Percentiles rank a stretch among this genome's conserved stretches.
phyloP scores from a whole-genome alignment of 192 early-diverging fungal species.

The Chytriomyces confervae region DNA sequence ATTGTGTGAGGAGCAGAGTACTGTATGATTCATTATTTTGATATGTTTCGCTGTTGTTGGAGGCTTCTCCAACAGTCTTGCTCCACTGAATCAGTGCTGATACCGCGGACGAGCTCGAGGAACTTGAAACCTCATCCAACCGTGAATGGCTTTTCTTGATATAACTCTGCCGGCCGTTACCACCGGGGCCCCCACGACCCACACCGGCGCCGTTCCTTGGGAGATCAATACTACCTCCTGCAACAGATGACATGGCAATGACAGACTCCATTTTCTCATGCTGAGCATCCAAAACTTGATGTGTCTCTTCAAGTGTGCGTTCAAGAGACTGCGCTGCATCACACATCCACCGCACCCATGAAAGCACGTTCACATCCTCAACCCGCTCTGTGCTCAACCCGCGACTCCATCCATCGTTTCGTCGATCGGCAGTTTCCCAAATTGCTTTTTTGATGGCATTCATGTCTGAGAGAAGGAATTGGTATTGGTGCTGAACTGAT shows the following conservation, averaged over 20 bases:
- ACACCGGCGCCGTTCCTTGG: neutral
- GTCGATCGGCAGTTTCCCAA: conserved; percentile 7
- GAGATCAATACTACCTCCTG: neutral
- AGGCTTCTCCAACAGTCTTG: neutral
- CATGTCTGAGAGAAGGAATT: conserved; percentile 4
- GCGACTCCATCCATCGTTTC: conserved; percentile 1
- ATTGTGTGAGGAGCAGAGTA: neutral
- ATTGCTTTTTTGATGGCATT: conserved; percentile 1
- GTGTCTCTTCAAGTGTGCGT: conserved; percentile 20
- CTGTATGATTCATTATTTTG: neutral
- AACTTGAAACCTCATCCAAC: neutral
- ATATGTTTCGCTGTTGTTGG: neutral
- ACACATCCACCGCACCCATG: conserved; percentile 32
- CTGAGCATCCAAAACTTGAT: conserved; percentile 38
- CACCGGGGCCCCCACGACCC: neutral
- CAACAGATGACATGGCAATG: conserved; percentile 8
- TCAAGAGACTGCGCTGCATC: neutral
- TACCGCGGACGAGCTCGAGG: neutral
- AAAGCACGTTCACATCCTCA: conserved; percentile 35
- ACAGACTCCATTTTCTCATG: conserved; percentile 39
- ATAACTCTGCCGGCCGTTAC: neutral
- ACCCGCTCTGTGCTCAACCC: conserved; percentile 1
- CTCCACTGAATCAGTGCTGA: neutral
- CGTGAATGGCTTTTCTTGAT: neutral
- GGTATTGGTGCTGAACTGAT: conserved; percentile 12